phyloP scores from a whole-genome alignment of 2,329 filamentous ascomycete species.

The Phoma sp. region DNA sequence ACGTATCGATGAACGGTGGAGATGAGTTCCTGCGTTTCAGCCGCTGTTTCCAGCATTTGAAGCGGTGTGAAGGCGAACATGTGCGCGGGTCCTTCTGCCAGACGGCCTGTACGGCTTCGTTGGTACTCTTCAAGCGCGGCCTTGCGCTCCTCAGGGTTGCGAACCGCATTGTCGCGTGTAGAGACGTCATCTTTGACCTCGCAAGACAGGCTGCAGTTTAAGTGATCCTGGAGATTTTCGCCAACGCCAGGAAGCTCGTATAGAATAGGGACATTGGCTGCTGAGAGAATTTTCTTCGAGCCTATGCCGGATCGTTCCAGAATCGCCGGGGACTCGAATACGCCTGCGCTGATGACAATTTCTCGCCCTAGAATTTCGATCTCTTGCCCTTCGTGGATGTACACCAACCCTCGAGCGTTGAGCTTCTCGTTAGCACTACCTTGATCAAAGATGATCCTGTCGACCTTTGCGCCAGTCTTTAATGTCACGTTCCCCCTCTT shows the following conservation, averaged over 20 bases:
- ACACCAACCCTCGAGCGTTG: conserved; percentile 18
- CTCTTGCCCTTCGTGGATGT: conserved; percentile 16
- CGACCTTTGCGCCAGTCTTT: conserved; percentile 20
- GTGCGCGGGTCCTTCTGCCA: conserved; percentile 25
- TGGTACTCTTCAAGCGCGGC: conserved; percentile 22
- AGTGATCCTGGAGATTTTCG: conserved; percentile 66
- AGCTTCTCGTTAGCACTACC: conserved; percentile 16
- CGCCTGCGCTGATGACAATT: conserved; percentile 51
- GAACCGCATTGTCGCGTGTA: conserved; percentile 18
- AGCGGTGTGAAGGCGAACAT: conserved; percentile 30
- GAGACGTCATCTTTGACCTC: conserved; percentile 18
- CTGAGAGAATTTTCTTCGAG: conserved; percentile 53
- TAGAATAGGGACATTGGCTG: conserved; percentile 58
- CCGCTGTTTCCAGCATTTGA: conserved; percentile 21
- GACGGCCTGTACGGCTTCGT: conserved; percentile 19
- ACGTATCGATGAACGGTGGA: conserved; percentile 10
- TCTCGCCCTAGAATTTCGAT: conserved; percentile 14
- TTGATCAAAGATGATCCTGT: conserved; percentile 21
- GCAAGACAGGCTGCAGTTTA: conserved; percentile 22
- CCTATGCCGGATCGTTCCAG: conserved; percentile 68
- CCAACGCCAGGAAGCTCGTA: conserved; percentile 66
- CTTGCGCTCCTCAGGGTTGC: conserved; percentile 15
- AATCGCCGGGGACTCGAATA: conserved; percentile 55
- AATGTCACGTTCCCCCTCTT: conserved; percentile 23
- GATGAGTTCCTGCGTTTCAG: conserved; percentile 21